Base-by-base conservation (phyloP, 345 rosid species). In the Aquilaria malaccensis region DNA sequence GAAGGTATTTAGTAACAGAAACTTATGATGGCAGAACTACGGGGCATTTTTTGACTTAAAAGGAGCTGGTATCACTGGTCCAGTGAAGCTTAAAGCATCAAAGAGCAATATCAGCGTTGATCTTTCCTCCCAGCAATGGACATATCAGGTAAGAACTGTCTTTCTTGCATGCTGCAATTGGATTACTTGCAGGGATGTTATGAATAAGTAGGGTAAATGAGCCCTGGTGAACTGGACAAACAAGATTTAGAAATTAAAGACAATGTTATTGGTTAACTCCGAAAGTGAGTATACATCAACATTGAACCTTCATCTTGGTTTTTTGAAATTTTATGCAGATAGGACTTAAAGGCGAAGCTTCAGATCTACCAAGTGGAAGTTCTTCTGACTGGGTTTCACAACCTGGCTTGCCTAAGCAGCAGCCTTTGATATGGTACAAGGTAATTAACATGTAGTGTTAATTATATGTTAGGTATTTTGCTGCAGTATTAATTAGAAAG, bases 361-460 rank as follows among this genome's bases (percentile, higher is more conserved):
- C 65, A 72, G 86, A 77, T 55, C 72, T 87, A 13, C 56, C 83
- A 6, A 87, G 76, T 55, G 89, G 90, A 74, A 86, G 77, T 57
- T 83, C 96, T 67, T 71, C 89, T 10, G 73, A 76, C 56, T 94
- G 96, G 97, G 65, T 70, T 76, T 81, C 94, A 64, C 68, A 77
- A 65, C 69, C 92, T 53, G 66, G 74, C 61, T 71, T 94, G 70
- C 99, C 97, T 45, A 87, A 69, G 71, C 83, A 80, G 11, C 87
- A 86, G 70, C 90, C 96, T 64, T 62, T 94, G 73, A 73, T 77
- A 75, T 94, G 97, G 99, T 94, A 94, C 89, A 89, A 89, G 97
- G 98, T 93, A 72, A 70, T 53, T 22, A 58, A 51, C 43, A 37
- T 37, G 43, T 3, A 37, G 43, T 9, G 43, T 37, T 37, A 4